Conservation (phyloP, 139 green algal genomes). For the Tetradesmus obliquus region DNA sequence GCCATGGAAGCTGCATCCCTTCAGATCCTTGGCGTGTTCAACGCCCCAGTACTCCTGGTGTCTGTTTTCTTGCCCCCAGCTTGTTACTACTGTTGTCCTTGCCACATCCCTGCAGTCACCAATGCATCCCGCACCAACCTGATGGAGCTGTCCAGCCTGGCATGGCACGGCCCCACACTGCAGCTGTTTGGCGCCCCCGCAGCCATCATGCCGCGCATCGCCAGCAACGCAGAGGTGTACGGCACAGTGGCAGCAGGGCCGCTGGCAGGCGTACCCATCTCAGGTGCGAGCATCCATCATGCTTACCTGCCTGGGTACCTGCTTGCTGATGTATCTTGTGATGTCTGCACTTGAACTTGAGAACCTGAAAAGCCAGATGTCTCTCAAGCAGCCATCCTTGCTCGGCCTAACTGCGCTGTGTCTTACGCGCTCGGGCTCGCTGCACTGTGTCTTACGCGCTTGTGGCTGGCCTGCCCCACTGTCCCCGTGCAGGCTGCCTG, state of each 20-base stretch:
- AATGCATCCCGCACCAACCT: constrained; percentile 95
- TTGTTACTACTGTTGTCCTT: too few relatives aligned
- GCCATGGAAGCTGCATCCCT: constrained; percentile 85
- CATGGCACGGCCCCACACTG: constrained; percentile 82
- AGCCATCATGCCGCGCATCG: constrained; percentile 82
- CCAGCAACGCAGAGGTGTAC: constrained; percentile 85
- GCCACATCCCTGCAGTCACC: constrained; percentile 65
- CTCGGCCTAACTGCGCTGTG: too few relatives aligned
- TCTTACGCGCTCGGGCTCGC: too few relatives aligned
- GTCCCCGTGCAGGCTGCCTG: constrained; percentile 75
- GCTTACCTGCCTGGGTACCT: neutral
- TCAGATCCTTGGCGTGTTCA: neutral
- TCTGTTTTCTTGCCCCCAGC: too few relatives aligned
- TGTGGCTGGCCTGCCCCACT: neutral
- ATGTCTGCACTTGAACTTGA: too few relatives aligned
- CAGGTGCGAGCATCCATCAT: constrained; percentile 9
- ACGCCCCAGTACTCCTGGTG: too few relatives aligned
- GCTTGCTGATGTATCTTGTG: too few relatives aligned
- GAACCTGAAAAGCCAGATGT: too few relatives aligned
- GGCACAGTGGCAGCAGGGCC: constrained; percentile 56
- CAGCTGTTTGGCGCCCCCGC: constrained; percentile 71
- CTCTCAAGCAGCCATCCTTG: too few relatives aligned
- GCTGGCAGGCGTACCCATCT: constrained; percentile 84
- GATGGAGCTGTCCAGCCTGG: constrained; percentile 87
- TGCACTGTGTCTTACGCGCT: too few relatives aligned